Evolutionary conservation across 176 grass and related monocot genomes (phyloP).

Genomic region (Phoenix roebelenii): DNA sequence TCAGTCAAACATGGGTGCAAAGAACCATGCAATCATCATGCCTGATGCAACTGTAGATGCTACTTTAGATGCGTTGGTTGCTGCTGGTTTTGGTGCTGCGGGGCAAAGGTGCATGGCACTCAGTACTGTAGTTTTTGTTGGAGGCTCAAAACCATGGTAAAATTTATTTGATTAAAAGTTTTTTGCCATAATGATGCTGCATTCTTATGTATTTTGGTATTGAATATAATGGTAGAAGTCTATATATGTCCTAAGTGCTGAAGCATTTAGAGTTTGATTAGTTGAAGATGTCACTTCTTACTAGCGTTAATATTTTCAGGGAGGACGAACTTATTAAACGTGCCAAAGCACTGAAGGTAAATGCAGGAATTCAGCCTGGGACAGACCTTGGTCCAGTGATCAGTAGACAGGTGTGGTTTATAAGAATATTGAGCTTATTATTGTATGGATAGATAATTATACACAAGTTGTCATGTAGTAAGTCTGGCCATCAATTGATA

Average conservation of each 20-base stretch:
- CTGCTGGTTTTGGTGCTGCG: conserved; percentile 97
- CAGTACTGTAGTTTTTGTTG: conserved; percentile 94
- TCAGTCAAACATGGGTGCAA: conserved; percentile 97
- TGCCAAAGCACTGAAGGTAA: conserved; percentile 58
- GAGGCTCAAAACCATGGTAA: conserved; percentile 86
- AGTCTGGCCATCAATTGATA: too few species aligned
- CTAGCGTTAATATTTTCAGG: conserved; percentile 29
- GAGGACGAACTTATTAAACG: conserved; percentile 71
- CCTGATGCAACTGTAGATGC: conserved; percentile 82
- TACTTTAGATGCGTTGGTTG: conserved; percentile 73
- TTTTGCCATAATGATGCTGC: not conserved
- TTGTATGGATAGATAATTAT: too few species aligned
- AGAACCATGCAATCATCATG: conserved; percentile 93
- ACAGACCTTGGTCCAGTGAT: conserved; percentile 95
- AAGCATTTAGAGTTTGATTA: too few species aligned
- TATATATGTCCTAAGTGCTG: too few species aligned
- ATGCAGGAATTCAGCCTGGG: conserved; percentile 55
- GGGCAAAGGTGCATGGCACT: conserved; percentile 99
- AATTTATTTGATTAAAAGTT: not conserved
- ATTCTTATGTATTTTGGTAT: too few species aligned
- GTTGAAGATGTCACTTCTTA: not conserved
- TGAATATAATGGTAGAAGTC: too few species aligned
- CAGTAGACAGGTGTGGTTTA: conserved; percentile 50
- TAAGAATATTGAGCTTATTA: too few species aligned
- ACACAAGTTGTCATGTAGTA: too few species aligned